Base-by-base conservation (phyloP, 371 early-diverging fungal species). In the Mortierella polycephala region DNA sequence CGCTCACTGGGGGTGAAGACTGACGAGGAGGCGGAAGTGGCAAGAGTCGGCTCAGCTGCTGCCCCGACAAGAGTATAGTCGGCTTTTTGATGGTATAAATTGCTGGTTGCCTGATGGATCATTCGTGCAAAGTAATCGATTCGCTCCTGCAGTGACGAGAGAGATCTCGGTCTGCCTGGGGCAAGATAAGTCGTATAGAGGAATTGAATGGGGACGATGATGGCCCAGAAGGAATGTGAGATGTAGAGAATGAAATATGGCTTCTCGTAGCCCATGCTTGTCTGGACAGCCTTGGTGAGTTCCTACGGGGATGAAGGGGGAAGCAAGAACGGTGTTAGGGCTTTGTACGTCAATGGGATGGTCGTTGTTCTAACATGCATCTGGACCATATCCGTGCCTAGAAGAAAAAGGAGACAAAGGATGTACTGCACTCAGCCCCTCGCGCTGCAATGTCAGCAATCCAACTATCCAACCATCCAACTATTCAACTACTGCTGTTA, bases 241-340 rank as follows among this genome's bases (percentile, higher is more conserved):
- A 93, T 76, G 75, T 91, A 92, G 85, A 95, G 81, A 53, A 95
- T 91, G 68, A 94, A 91, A 74, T 94, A 95, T 12, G 95, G 95
- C 64, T 91, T 90, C 8, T 85, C 83, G 41, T 84, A 91, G 47
- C 85, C 85, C 47, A 87, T 86, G 0, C 85, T 86, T 42, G 84
- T 85, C 64, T 91, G 90, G 20, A 91, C 87, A 67, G 84, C 86
- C 69, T 90, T 90, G n/a, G 89, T 86, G 23, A 91, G 74, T 66
- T 91, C 91, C 84, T 84, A 69, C 52, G 23, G 39, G 40, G 23
- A 58, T 45, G 45, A 49, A 45, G n/a, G 50, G 30, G 4, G 30
- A 4, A 30, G 30, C 30, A 30, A 30, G 30, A 30, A 30, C 30
- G 30, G 30, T 30, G 30, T 1, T 30, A 4, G 30, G 30, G 30